A percentile compares a stretch with the other conserved stretches of the same genome.
These are phyloP conservation scores for Cadophora sp. DNA, from an alignment of 2,329 filamentous ascomycete genomes.

Conservation along the genomic window DNA sequence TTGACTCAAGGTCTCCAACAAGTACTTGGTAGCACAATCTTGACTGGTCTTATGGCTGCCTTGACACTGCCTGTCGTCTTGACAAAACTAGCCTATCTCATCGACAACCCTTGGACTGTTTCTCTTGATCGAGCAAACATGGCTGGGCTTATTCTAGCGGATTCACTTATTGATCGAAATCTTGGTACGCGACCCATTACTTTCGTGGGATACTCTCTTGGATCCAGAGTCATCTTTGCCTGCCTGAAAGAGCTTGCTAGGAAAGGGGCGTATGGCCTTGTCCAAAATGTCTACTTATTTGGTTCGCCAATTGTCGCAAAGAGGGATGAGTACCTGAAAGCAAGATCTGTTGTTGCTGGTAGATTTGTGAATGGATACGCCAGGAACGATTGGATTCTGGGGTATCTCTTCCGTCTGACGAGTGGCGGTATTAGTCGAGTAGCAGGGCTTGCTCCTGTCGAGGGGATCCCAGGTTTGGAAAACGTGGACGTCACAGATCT, in stretches of 20 bases:
- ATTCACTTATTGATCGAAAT: conserved; percentile 91
- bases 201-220: conserved; percentile 92
- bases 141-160: conserved; percentile 90
- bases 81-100: conserved; percentile 92
- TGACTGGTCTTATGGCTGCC: conserved; percentile 89
- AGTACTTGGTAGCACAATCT: conserved; percentile 87
- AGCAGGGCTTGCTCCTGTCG: conserved; percentile 80
- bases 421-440: conserved; percentile 89
- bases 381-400: conserved; percentile 95
- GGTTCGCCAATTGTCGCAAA: conserved; percentile 92
- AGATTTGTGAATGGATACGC: conserved; percentile 95
- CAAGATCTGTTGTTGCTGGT: conserved; percentile 85
- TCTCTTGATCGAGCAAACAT: conserved; percentile 89
- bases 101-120: conserved; percentile 99
- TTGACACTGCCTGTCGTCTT: conserved; percentile 91
- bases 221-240: conserved; percentile 89
- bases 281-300: conserved; percentile 96
- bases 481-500: conserved; percentile 87
- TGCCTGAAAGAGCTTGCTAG: conserved; percentile 86
- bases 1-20: conserved; percentile 96
- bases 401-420: conserved; percentile 94
- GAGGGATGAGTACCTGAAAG: conserved; percentile 84
- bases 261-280: conserved; percentile 82
- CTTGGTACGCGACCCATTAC: conserved; percentile 91
- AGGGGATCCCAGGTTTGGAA: conserved; percentile 80